Percentiles rank a stretch among this genome's conserved stretches.
These are phyloP conservation scores for Tricholoma bakamatsutake DNA, from an alignment of 768 basidiomycete species.

Conservation along the genomic window DNA sequence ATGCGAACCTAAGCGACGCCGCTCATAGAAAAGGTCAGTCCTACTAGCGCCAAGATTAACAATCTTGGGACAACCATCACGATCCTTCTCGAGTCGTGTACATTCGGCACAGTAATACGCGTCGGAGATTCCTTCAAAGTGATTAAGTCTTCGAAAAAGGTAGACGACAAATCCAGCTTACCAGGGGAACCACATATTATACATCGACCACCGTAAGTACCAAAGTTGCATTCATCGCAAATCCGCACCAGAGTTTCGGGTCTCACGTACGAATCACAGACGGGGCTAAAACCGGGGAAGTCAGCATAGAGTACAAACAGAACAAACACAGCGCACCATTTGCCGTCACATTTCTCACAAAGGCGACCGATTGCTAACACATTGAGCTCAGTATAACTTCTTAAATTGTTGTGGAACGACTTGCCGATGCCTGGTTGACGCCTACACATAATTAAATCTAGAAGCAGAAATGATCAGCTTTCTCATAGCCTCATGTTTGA, in stretches of 20 bases:
- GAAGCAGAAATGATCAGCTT: conserved; percentile 2
- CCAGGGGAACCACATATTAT: conserved; percentile 97
- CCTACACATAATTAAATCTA: conserved; percentile 98
- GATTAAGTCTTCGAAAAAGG: neutral
- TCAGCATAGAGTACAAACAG: neutral
- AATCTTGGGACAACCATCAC: conserved; percentile 98
- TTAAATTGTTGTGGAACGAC: conserved; percentile 14
- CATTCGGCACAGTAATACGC: conserved; percentile 99
- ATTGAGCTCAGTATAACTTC: conserved; percentile 5
- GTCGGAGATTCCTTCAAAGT: conserved; percentile 81
- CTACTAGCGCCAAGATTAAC: conserved; percentile 93
- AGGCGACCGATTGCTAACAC: conserved; percentile 87
- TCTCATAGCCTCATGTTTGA: neutral
- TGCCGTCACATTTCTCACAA: conserved; percentile 99
- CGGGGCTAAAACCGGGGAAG: conserved; percentile 54
- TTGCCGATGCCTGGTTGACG: conserved; percentile 95
- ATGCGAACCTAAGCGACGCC: conserved; percentile 69
- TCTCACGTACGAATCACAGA: conserved; percentile 98
- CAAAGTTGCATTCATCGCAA: conserved; percentile 99
- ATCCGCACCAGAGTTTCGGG: conserved; percentile 97
- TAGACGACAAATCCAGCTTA: conserved; percentile 27
- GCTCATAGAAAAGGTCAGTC: conserved; percentile 89
- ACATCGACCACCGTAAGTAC: conserved; percentile 94
- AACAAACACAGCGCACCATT: conserved; percentile 66
- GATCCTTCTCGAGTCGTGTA: conserved; percentile 92